These are phyloP conservation scores for Pelargonium myrrhifolium DNA, from an alignment of 441 rosid genomes.

Conservation along the genomic window DNA sequence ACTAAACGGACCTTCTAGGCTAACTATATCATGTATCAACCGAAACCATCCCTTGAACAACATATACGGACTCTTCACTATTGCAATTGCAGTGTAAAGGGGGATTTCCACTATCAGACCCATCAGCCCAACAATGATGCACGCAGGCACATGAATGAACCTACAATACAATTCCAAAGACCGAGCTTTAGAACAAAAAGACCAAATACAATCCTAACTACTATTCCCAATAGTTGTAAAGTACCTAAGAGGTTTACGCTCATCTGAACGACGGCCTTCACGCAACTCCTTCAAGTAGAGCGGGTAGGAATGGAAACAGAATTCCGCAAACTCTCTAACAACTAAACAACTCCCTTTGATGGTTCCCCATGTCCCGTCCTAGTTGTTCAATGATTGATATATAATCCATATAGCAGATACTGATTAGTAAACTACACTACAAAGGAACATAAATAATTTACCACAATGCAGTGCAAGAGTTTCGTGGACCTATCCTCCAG, in stretches of 20 bases:
- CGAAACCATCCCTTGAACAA: slow-evolving; percentile 72
- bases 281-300: slow-evolving; percentile 56
- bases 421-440: not conserved
- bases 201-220: not conserved
- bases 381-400: not conserved
- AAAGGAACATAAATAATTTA: slow-evolving; percentile 15
- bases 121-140: slow-evolving; percentile 59
- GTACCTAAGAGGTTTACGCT: slow-evolving; percentile 59
- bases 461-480: slow-evolving; percentile 59
- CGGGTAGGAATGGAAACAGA: slow-evolving; percentile 64
- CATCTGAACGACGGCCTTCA: slow-evolving; percentile 37
- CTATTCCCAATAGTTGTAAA: not conserved
- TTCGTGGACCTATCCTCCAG: slow-evolving; percentile 46
- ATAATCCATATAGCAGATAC: no score
- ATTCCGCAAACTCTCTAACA: slow-evolving; percentile 63
- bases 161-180: slow-evolving; percentile 31
- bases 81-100: slow-evolving; percentile 50
- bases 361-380: slow-evolving; percentile 90
- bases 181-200: not conserved
- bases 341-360: slow-evolving; percentile 61
- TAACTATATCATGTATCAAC: slow-evolving; percentile 53
- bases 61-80: slow-evolving; percentile 70
- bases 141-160: slow-evolving; percentile 65
- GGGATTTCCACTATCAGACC: slow-evolving; percentile 64
- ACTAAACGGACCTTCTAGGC: slow-evolving; percentile 75